Percentiles rank a stretch among this genome's conserved stretches.
Conservation (phyloP, 106 monocot species). For the Alisma plantagoaquatica region DNA sequence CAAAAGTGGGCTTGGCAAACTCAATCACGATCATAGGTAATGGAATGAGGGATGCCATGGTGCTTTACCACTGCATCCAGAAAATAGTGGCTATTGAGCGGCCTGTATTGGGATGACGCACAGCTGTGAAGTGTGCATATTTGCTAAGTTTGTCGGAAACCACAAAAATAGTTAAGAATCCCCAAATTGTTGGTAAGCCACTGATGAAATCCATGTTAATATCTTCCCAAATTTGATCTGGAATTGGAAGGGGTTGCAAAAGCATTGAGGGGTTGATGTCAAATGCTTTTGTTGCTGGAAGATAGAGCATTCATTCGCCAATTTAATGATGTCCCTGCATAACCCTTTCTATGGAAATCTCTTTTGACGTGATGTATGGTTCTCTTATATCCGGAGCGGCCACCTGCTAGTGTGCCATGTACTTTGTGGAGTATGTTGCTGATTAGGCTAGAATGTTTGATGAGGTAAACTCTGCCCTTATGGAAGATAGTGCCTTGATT, state of each 20-base stretch:
- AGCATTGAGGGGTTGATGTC: neutral
- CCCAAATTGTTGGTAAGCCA: neutral
- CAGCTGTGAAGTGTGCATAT: neutral
- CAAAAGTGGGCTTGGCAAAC: neutral
- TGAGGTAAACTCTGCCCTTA: neutral
- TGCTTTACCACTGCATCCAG: neutral
- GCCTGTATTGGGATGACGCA: neutral
- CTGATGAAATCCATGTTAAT: slow-evolving; percentile 4
- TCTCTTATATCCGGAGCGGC: neutral
- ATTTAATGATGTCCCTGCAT: neutral
- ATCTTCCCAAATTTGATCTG: neutral
- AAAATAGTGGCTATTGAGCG: neutral
- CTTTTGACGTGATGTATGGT: neutral
- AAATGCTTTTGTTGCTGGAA: neutral
- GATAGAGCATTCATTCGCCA: neutral
- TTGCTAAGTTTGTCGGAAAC: slow-evolving; percentile 5
- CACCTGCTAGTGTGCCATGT: neutral
- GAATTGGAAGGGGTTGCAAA: slow-evolving; percentile 4
- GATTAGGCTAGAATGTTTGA: neutral
- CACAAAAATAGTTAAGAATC: slow-evolving; percentile 2
- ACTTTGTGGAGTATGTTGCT: neutral
- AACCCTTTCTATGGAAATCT: neutral
- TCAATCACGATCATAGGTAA: neutral
- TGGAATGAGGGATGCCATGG: neutral
- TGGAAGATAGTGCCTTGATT: neutral